These are phyloP conservation scores for Zymoseptoria tritici DNA, from an alignment of 2,329 filamentous ascomycete genomes.

Conservation along the genomic window DNA sequence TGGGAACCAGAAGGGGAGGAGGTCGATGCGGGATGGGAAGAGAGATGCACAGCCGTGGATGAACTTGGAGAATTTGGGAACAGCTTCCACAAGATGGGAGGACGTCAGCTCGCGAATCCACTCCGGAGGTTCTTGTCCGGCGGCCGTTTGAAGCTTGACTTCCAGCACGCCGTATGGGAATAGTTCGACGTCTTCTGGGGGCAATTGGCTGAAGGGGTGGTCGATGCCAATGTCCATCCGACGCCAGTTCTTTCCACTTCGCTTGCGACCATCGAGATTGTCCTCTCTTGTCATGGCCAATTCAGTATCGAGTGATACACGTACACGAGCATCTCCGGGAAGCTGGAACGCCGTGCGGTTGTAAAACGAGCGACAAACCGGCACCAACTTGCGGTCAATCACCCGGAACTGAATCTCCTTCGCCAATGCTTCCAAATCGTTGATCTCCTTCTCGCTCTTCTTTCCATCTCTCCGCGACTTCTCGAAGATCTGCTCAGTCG, in stretches of 20 bases:
- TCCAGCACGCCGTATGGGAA: conserved; percentile 96
- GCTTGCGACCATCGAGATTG: conserved; percentile 71
- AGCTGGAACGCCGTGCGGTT: conserved; percentile 97
- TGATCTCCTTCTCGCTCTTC: conserved; percentile 85
- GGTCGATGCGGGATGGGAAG: conserved; percentile 77
- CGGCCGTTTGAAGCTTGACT: conserved; percentile 94
- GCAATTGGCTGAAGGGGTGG: conserved; percentile 84
- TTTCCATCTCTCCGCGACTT: conserved; percentile 94
- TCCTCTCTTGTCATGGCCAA: conserved; percentile 93
- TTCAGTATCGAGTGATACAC: conserved; percentile 94
- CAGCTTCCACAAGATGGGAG: conserved; percentile 94
- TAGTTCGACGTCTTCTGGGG: conserved; percentile 72
- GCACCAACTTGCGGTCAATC: conserved; percentile 75
- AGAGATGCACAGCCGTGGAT: conserved; percentile 88
- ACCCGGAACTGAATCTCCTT: conserved; percentile 90
- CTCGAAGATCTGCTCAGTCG: conserved; percentile 84
- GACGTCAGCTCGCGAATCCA: conserved; percentile 93
- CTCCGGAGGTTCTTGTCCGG: conserved; percentile 87
- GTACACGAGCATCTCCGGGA: conserved; percentile 88
- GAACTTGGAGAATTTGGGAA: conserved; percentile 98
- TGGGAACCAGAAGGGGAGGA: conserved; percentile 94
- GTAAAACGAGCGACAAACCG: conserved; percentile 93
- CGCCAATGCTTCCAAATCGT: conserved; percentile 81
- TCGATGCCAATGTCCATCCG: conserved; percentile 97
- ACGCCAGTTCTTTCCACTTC: conserved; percentile 85